phyloP scores from a whole-genome alignment of 1,284 basidiomycete genomes.

The Clitocybe nebularis region DNA sequence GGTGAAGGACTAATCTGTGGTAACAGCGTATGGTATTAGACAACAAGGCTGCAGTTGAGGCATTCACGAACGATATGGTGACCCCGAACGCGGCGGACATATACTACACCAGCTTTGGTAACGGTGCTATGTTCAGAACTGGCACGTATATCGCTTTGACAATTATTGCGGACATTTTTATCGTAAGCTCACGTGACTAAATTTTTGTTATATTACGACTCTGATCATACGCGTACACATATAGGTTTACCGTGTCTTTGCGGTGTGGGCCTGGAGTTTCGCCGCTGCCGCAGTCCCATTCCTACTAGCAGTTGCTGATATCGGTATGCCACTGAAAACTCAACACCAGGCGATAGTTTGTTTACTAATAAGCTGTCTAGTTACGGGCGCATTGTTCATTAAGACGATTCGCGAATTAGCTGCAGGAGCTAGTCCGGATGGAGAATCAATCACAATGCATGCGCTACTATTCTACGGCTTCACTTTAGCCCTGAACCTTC shows the following conservation, averaged over 20 bases:
- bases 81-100: not conserved
- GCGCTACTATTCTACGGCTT: not conserved
- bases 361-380: not conserved
- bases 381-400: not conserved
- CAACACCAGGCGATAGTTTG: not conserved
- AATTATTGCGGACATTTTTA: not conserved
- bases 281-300: not conserved
- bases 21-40: not conserved
- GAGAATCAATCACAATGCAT: not conserved
- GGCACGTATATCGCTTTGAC: not conserved
- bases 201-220: not conserved
- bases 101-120: not conserved
- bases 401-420: not conserved
- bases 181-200: not conserved
- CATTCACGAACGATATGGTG: not conserved
- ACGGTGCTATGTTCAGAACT: not conserved
- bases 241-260: not conserved
- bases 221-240: not conserved
- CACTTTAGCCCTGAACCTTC: not conserved
- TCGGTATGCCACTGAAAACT: not conserved
- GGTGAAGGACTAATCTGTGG: not conserved
- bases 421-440: not conserved
- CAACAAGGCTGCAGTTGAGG: not conserved
- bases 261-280: not conserved
- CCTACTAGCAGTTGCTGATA: not conserved